Conservation (phyloP, 2,329 filamentous ascomycete species). For the Beauveria asiatica region DNA sequence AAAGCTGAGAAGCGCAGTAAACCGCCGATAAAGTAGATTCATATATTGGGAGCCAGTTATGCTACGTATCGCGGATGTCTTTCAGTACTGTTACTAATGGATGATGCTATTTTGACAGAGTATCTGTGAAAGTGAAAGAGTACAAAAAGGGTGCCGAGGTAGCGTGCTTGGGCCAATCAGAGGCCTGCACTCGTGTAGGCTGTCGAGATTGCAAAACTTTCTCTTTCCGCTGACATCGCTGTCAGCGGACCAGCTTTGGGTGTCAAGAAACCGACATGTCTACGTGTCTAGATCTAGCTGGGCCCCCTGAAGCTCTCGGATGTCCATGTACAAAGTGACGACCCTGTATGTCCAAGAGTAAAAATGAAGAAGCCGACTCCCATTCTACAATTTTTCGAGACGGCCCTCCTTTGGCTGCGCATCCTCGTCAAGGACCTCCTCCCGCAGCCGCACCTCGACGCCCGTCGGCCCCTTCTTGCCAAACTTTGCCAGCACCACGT, state of each 20-base stretch:
- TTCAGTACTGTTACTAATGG: no score
- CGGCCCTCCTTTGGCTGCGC: conserved; percentile 18
- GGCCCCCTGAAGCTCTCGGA: background rate
- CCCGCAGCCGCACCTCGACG: conserved; percentile 43
- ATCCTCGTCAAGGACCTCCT: conserved; percentile 41
- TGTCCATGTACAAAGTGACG: background rate
- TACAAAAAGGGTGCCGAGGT: no score
- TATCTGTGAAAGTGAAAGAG: no score
- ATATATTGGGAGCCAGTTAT: no score
- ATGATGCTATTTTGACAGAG: no score
- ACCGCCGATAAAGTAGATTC: no score
- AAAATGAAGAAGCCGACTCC: background rate
- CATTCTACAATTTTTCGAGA: conserved; percentile 19
- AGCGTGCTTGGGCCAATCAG: no score
- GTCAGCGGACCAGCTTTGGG: background rate
- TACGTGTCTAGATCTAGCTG: no score
- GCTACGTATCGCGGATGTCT: no score
- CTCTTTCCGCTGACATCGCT: background rate
- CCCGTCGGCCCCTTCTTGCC: conserved; percentile 40
- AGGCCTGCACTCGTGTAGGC: no score
- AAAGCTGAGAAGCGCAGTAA: no score
- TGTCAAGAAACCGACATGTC: background rate
- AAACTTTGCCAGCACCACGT: conserved; percentile 50
- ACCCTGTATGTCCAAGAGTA: background rate
- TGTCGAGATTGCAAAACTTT: no score